Base-by-base conservation (phyloP, 2,329 filamentous ascomycete species). In the Pseudopyrenochaeta lycopersici region DNA sequence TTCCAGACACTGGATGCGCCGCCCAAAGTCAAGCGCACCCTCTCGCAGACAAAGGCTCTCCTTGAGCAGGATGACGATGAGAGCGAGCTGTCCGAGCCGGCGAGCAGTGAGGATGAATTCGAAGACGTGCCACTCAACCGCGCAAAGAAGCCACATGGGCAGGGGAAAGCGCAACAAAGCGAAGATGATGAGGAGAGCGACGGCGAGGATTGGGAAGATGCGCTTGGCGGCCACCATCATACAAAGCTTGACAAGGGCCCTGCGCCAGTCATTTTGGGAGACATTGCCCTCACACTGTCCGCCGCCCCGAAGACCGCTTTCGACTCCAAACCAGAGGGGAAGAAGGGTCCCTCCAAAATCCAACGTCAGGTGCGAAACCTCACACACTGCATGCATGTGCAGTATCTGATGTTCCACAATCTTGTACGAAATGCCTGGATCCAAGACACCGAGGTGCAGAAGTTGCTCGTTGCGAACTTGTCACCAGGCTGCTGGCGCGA, bases 351-450 rank as follows among this genome's bases (percentile, higher is more conserved):
- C 0, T 90, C 90, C 2, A 97, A 97, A 76, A 86, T 90, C 23
- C 92, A 97, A 70, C 86, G 91, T 46, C 85, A 87, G 55, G 90
- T 94, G 50, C 85, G 95, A 21, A 84, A 88, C 30, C 83, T 88
- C 3, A 92, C 92, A 0, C 95, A 99, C 75, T 90, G 91, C 64
- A 83, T 97, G 63, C 95, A 99, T 75, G 92, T 98, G 1, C 88
- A 96, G 71, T 85, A 88, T 46, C 80, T 99, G 14, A 83, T 99
- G 54, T 97, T 90, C 83, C 93, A 98, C 72, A 98, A 98, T 70
- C 85, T 91, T 0, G 77, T 95, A 12, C 86, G 74, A 11, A 77
- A 77, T 49, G 60, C 62, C 2, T 76, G 74, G 74, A 62, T 75
- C 6, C 67, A 74, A 42, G 73, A 77, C 49, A 61, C 67, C 44